phyloP scores from a whole-genome alignment of 148 eudicot species.

The Rhododendron molle region DNA sequence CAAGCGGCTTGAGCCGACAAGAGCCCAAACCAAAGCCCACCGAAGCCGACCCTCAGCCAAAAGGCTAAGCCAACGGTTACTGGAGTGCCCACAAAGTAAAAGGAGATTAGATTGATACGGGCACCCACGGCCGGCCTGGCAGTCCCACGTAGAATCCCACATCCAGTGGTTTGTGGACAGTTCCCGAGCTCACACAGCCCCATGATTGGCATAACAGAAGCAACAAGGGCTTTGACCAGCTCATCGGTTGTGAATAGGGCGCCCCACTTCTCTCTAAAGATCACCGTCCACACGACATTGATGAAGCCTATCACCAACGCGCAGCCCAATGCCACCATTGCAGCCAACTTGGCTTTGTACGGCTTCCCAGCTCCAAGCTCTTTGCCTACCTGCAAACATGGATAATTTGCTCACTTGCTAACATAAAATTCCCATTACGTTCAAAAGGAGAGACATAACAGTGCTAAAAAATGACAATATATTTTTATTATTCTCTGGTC shows the following conservation, averaged over 20 bases:
- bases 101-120: slow-evolving; percentile 72
- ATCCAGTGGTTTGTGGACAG: slow-evolving; percentile 96
- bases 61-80: slow-evolving; percentile 86
- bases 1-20: slow-evolving; percentile 80
- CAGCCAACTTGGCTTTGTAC: slow-evolving; percentile 83
- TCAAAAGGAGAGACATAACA: neutral
- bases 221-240: slow-evolving; percentile 48
- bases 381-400: slow-evolving; percentile 67
- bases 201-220: slow-evolving; percentile 84
- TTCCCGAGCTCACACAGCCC: slow-evolving; percentile 93
- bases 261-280: slow-evolving; percentile 69
- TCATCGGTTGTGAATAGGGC: slow-evolving; percentile 65
- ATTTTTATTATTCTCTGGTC: neutral
- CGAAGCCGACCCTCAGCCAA: slow-evolving; percentile 50
- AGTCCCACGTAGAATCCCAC: slow-evolving; percentile 85
- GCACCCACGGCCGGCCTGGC: slow-evolving; percentile 89
- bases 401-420: neutral
- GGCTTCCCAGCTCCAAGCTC: slow-evolving; percentile 94
- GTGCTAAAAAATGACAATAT: neutral
- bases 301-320: slow-evolving; percentile 65
- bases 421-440: neutral
- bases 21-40: slow-evolving; percentile 86
- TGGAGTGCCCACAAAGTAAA: slow-evolving; percentile 86
- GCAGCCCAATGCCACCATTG: slow-evolving; percentile 73
- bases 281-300: slow-evolving; percentile 63